Evolutionary conservation across 108 stramenopile species (phyloP).

Genomic region (Nitzschia palea): DNA sequence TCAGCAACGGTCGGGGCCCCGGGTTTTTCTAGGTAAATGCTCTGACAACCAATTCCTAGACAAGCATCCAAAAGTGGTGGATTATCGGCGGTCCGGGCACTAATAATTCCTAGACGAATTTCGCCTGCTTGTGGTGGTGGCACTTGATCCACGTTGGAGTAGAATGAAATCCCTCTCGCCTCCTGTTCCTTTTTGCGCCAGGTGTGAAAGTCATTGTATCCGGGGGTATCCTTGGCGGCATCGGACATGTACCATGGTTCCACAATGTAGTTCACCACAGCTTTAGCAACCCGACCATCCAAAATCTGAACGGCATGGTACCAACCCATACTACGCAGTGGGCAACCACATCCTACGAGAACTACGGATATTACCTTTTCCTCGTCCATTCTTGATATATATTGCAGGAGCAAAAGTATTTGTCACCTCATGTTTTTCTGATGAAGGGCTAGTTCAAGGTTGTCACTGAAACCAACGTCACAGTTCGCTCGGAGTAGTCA

Average conservation of each 20-base stretch:
- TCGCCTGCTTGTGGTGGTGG: conserved; percentile 24
- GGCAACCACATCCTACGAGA: conserved; percentile 63
- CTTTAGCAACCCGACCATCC: conserved; percentile 38
- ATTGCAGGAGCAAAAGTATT: no score
- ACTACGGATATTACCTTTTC: conserved; percentile 42
- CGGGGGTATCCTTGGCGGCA: conserved; percentile 32
- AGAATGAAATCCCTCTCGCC: conserved; percentile 36
- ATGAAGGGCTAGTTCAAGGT: no score
- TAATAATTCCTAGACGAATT: conserved; percentile 47
- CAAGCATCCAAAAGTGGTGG: conserved; percentile 56
- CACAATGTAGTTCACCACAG: conserved; percentile 47
- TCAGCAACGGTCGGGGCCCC: conserved; percentile 82
- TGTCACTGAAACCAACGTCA: no score
- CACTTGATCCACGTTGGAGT: conserved; percentile 42
- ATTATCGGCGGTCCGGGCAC: conserved; percentile 77
- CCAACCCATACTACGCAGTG: conserved; percentile 82
- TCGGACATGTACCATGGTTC: conserved; percentile 72
- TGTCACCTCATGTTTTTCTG: no score
- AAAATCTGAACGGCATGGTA: conserved; percentile 81
- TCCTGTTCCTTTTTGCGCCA: conserved; percentile 36
- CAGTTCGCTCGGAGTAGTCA: no score
- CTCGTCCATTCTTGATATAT: neutral
- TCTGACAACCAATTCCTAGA: conserved; percentile 43
- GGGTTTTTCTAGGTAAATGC: conserved; percentile 84
- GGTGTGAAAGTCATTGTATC: conserved; percentile 36